These are phyloP conservation scores for Aspergillus thermomutatus DNA, from an alignment of 2,329 filamentous ascomycete genomes.

Conservation along the genomic window DNA sequence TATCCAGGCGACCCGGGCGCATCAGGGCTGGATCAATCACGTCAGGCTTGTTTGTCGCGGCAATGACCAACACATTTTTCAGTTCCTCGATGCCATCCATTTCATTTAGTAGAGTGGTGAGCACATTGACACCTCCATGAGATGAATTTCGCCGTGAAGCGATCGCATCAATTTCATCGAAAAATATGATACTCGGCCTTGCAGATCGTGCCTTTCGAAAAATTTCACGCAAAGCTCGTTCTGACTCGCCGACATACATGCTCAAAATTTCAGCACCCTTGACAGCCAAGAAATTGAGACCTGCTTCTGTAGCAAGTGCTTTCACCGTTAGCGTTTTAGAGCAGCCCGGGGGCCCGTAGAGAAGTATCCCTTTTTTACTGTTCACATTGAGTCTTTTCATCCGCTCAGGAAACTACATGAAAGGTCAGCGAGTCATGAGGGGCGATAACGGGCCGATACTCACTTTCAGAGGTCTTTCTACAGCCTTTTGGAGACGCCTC, in stretches of 20 bases:
- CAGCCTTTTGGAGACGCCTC: conserved; percentile 57
- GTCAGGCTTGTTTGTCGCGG: conserved; percentile 88
- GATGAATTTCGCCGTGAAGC: conserved; percentile 55
- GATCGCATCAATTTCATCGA: conserved; percentile 93
- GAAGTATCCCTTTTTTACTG: conserved; percentile 75
- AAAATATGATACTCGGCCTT: conserved; percentile 89
- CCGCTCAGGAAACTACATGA: conserved; percentile 45
- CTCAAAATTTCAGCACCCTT: conserved; percentile 91
- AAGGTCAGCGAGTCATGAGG: background rate
- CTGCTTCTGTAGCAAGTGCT: conserved; percentile 84
- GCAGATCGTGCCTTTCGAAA: conserved; percentile 84
- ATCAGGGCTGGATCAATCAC: conserved; percentile 81
- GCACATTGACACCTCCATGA: conserved; percentile 67
- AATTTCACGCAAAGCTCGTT: conserved; percentile 77
- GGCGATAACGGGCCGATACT: background rate
- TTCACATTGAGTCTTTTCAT: conserved; percentile 52
- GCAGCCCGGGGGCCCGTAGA: conserved; percentile 91
- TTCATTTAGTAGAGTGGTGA: conserved; percentile 86
- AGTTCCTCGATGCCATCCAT: conserved; percentile 92
- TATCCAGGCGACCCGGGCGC: conserved; percentile 80
- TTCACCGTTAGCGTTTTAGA: conserved; percentile 92
- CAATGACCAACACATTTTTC: conserved; percentile 79
- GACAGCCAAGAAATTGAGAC: conserved; percentile 89
- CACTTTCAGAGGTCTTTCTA: conserved; percentile 58
- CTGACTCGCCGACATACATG: conserved; percentile 96